Evolutionary conservation across 352 stramenopile species (phyloP), one percentile per base, ranked within the genome.

Genomic region (Pythium myriotylum): DNA sequence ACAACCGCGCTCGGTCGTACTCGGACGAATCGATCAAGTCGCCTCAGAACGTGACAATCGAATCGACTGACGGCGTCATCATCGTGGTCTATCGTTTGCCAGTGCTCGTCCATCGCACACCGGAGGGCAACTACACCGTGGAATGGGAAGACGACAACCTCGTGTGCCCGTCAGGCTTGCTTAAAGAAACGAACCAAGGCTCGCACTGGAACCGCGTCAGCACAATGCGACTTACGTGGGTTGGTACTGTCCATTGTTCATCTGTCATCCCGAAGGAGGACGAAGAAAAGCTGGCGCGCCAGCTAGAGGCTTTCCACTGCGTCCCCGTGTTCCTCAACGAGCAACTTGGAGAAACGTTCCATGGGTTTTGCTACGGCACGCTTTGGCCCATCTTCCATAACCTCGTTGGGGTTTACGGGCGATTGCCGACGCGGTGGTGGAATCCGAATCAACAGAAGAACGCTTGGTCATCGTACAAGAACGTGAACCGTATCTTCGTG

Each of bases 341-440:
- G 26, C 71, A 76, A 19, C 67, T 99, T 17, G 77, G 72, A 13
- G 73, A 90, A 24, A 96, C 85, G 26, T 96, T 94, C 59, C 95
- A 98, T 73, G 86, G 86, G 35, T 99, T 98, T 72, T 99, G 97
- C 78, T 99, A 99, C 69, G 92, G 94, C 20, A 96, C 98, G 23
- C 79, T 99, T 12, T 99, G 96, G 97, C 96, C 96, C 8, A 91
- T 99, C 39, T 95, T 99, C 62, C 97, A 99, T 79, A 98, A 99
- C 76, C 95, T 99, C n/a, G 91, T 98, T n/a, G 97, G 98, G 57
- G 91, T 99, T 2, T 99, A 99, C 53, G 84, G 84, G 1, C 73
- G 75, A 8, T 54, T 95, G 32, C 84, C 84, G 27, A 93, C 82
- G 8, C 82, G 86, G 20, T 95, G 86, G 86, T 93, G 84, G 84